Evolutionary conservation across 1,284 basidiomycete species (phyloP), one percentile per base, ranked within the genome.

Genomic region (Ceratobasidium sp.): DNA sequence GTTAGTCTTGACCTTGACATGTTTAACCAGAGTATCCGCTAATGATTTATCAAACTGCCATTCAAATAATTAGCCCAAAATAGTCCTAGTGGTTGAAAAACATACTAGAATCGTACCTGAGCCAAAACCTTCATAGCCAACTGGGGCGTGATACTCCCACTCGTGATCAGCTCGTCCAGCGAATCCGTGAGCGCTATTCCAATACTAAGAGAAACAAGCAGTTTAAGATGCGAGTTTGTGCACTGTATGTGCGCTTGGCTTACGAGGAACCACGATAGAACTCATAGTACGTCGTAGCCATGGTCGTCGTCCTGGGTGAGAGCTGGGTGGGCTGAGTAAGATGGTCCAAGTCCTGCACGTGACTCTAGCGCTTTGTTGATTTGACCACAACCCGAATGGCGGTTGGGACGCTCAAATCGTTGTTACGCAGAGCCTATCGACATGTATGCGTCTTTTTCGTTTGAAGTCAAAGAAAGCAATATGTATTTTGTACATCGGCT

Each of bases 101-200:
- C 18, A 26, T 6, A 44, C 4, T 44, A 28, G n/a, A 13, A 26
- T 39, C 89, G 69, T 80, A 97, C 97, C 94, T 98, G 96, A 84
- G 95, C 95, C 78, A 99, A 87, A 9, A 99, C 96, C 84, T 97
- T 95, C 94, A 99, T 97, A 15, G 97, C 97, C 80, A 99, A 87
- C 86, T 99, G 97, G 1, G 98, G 97, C 26, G 97, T 98, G 82
- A 99, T 99, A 78, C 96, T 94, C 1, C 97, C 97, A 82, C 94
- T 95, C 71, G 97, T 98, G 84, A 99, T 99, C 80, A 99, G 91
- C 87, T 99, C 97, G 87, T 99, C 97, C 82, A 99, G 91, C 81
- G 97, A 97, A 88, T 99, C 97, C n/a, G 97, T 98, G 77, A 99
- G 90, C 64, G 97, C 96, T 89, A 97, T 96, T 58, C 97, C 97